Evolutionary conservation across 768 basidiomycete species (phyloP).

Genomic region (Trametes villosa): DNA sequence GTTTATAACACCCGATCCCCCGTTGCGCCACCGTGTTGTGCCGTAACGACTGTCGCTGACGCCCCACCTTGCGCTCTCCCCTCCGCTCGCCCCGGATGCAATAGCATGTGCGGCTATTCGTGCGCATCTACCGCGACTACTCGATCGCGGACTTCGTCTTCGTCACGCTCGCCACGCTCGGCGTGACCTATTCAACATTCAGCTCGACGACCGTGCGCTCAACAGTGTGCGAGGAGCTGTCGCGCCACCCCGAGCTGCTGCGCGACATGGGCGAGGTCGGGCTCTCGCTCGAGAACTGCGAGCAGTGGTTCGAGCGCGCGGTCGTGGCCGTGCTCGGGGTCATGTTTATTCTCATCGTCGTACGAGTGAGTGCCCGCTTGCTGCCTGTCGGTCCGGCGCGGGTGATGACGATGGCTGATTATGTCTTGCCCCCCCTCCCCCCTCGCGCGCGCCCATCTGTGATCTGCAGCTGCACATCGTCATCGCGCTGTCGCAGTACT

Average conservation of each 20-base stretch:
- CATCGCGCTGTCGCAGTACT: conserved; percentile 69
- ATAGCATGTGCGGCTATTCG: conserved; percentile 64
- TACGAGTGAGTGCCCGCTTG: conserved; percentile 56
- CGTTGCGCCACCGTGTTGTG: neutral
- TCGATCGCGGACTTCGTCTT: conserved; percentile 80
- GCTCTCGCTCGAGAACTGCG: conserved; percentile 79
- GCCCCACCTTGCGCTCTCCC: neutral
- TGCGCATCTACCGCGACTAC: conserved; percentile 83
- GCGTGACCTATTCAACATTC: conserved; percentile 64
- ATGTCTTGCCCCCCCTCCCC: neutral
- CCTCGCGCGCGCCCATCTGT: neutral
- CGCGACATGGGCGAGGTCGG: conserved; percentile 72
- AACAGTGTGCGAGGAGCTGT: conserved; percentile 73
- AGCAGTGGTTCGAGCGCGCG: conserved; percentile 74
- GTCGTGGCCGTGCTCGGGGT: conserved; percentile 60
- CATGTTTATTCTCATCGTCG: conserved; percentile 63
- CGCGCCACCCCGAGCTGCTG: conserved; percentile 75
- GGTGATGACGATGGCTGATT: conserved; percentile 9
- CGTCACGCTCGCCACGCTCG: conserved; percentile 58
- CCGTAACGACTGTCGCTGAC: neutral
- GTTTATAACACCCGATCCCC: neutral
- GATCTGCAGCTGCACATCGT: conserved; percentile 70
- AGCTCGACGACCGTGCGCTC: conserved; percentile 55
- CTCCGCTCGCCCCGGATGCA: neutral
- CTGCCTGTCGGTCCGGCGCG: neutral